A percentile compares a stretch with the other conserved stretches of the same genome.
These are phyloP conservation scores for Leccinum arenicola DNA, from an alignment of 768 basidiomycete species.

Conservation along the genomic window DNA sequence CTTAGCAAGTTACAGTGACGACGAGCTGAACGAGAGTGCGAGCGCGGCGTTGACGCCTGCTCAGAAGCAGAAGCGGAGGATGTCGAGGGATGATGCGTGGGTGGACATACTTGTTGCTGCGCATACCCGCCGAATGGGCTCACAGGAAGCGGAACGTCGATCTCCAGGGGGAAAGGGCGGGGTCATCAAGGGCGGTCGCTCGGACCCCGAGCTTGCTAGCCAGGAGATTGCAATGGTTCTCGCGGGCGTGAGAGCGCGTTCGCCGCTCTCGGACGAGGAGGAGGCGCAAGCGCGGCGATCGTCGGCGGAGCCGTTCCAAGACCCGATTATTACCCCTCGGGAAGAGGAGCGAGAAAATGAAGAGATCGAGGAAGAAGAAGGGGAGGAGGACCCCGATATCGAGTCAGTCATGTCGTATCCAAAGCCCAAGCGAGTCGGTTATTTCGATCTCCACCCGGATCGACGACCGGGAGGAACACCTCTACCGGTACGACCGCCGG, in stretches of 20 bases:
- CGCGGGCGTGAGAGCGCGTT: conserved; percentile 47
- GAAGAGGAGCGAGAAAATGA: neutral
- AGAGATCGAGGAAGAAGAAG: conserved; percentile 36
- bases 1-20: conserved; percentile 59
- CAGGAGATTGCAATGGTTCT: conserved; percentile 72
- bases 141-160: conserved; percentile 49
- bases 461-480: conserved; percentile 40
- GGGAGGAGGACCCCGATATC: conserved; percentile 43
- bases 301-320: conserved; percentile 7
- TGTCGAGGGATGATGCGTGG: conserved; percentile 73
- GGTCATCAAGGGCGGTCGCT: conserved; percentile 35
- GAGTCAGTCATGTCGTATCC: conserved; percentile 37
- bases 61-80: conserved; percentile 40
- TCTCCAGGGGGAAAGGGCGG: conserved; percentile 23
- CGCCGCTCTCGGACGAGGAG: conserved; percentile 41
- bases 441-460: conserved; percentile 81
- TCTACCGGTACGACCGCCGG: conserved; percentile 25
- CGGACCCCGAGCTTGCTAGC: conserved; percentile 70
- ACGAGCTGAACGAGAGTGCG: conserved; percentile 41
- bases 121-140: conserved; percentile 48
- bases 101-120: conserved; percentile 79
- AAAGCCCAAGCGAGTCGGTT: conserved; percentile 48
- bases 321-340: conserved; percentile 9
- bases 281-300: conserved; percentile 28
- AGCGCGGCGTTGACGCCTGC: conserved; percentile 41